phyloP scores from a whole-genome alignment of 495 filamentous ascomycete species.

The Aspergillus taichungensis region DNA sequence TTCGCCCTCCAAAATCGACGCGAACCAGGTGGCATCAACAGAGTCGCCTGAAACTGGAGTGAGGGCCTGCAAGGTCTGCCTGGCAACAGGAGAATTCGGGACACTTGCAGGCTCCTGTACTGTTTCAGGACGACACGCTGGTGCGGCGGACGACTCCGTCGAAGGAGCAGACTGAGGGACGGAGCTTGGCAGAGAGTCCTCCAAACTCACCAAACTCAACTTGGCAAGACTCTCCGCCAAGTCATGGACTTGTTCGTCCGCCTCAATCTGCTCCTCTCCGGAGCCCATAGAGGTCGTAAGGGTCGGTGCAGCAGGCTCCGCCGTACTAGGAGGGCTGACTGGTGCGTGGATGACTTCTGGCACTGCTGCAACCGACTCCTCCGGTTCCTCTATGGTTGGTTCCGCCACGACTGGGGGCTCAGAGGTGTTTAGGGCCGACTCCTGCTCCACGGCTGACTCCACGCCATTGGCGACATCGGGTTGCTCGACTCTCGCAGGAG shows the following conservation, averaged over 20 bases:
- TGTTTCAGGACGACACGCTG: conserved; percentile 5
- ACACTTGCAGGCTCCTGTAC: background rate
- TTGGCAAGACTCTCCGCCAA: conserved; percentile 2
- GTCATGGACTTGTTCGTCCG: conserved; percentile 3
- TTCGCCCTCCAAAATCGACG: conserved; percentile 1
- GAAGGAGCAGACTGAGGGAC: conserved; percentile 3
- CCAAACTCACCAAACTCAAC: background rate
- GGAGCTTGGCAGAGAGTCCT: conserved; percentile 1
- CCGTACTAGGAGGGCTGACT: no score
- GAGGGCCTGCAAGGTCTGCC: background rate
- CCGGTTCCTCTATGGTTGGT: conserved; percentile 7
- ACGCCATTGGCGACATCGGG: background rate
- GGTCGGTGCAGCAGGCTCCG: background rate
- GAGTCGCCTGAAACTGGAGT: background rate
- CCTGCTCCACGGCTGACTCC: background rate
- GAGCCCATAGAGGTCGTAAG: conserved; percentile 7
- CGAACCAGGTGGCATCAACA: background rate
- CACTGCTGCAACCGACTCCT: background rate
- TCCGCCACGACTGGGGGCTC: conserved; percentile 5
- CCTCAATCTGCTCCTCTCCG: conserved; percentile 4
- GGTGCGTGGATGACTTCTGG: no score
- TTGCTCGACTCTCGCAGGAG: background rate
- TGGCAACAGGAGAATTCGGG: no score
- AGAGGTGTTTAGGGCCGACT: background rate
- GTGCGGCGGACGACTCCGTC: conserved; percentile 4